Evolutionary conservation across 164 flowering plant genomes (phyloP).

Genomic region (Sextonia rubra): DNA sequence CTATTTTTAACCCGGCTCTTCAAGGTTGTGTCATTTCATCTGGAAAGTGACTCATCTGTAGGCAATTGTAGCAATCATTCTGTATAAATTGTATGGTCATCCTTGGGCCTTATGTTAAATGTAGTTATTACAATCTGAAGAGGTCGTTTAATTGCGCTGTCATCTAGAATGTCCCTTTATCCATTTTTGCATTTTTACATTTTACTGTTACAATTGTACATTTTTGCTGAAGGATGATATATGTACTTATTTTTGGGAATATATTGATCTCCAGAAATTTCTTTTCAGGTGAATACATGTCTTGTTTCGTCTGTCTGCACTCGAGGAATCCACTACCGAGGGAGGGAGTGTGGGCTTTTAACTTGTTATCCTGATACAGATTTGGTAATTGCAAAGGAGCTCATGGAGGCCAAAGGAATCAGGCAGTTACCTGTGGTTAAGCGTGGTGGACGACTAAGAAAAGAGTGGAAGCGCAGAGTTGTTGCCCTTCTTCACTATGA

Average conservation of each 20-base stretch:
- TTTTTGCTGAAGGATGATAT: no score
- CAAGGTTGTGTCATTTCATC: not conserved
- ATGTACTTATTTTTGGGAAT: not conserved
- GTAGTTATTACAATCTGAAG: not conserved
- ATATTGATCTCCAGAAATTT: not conserved
- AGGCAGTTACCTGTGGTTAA: conserved; percentile 89
- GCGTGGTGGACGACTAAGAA: conserved; percentile 44
- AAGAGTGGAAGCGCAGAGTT: conserved; percentile 56
- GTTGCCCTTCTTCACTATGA: conserved; percentile 77
- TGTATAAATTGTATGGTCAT: not conserved
- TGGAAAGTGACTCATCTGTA: not conserved
- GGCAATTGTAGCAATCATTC: not conserved
- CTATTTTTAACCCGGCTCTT: not conserved
- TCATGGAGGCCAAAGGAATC: conserved; percentile 96
- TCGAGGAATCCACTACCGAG: conserved; percentile 70
- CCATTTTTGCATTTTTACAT: not conserved
- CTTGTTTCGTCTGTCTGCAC: conserved; percentile 77
- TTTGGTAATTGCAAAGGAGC: conserved; percentile 72
- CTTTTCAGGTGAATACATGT: conserved; percentile 49
- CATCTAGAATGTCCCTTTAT: not conserved
- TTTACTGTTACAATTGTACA: not conserved
- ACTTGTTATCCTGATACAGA: conserved; percentile 92
- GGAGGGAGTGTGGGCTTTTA: conserved; percentile 68
- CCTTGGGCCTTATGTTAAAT: not conserved
- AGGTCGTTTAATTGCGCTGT: not conserved